phyloP scores from a whole-genome alignment of 2,329 filamentous ascomycete genomes.

The Coniochaeta prunicola region DNA sequence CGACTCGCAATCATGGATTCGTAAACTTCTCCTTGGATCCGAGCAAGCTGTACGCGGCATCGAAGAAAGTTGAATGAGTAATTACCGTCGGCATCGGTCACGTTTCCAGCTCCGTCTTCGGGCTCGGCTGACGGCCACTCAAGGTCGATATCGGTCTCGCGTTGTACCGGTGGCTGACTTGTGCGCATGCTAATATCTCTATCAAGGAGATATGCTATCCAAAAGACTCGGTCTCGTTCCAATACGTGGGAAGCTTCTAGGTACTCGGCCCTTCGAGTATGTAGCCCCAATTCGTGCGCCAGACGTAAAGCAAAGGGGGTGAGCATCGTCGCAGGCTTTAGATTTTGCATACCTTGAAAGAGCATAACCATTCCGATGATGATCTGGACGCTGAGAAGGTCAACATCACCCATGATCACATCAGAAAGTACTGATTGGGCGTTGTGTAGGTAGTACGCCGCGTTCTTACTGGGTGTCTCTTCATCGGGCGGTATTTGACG shows the following conservation, averaged over 20 bases:
- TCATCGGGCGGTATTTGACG: slow-evolving; percentile 9
- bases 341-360: slow-evolving; percentile 17
- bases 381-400: slow-evolving; percentile 22
- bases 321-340: slow-evolving; percentile 17
- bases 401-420: slow-evolving; percentile 15
- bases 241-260: slow-evolving; percentile 10
- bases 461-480: slow-evolving; percentile 3
- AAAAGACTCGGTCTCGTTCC: slow-evolving; percentile 20
- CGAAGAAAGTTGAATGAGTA: slow-evolving; percentile 14
- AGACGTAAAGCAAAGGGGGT: slow-evolving; percentile 19
- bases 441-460: slow-evolving; percentile 16
- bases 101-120: slow-evolving; percentile 10
- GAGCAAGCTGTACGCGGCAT: slow-evolving; percentile 15
- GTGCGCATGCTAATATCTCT: slow-evolving; percentile 18
- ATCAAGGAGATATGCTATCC: slow-evolving; percentile 22
- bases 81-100: slow-evolving; percentile 12
- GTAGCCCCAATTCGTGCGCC: slow-evolving; percentile 14
- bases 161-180: slow-evolving; percentile 16
- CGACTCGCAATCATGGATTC: slow-evolving; percentile 16
- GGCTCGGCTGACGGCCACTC: slow-evolving; percentile 12
- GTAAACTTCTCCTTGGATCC: slow-evolving; percentile 15
- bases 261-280: slow-evolving; percentile 12
- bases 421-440: slow-evolving; percentile 19
- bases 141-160: slow-evolving; percentile 17
- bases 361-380: slow-evolving; percentile 20